phyloP scores from a whole-genome alignment of 345 rosid species.

The Conringia planisiliqua region DNA sequence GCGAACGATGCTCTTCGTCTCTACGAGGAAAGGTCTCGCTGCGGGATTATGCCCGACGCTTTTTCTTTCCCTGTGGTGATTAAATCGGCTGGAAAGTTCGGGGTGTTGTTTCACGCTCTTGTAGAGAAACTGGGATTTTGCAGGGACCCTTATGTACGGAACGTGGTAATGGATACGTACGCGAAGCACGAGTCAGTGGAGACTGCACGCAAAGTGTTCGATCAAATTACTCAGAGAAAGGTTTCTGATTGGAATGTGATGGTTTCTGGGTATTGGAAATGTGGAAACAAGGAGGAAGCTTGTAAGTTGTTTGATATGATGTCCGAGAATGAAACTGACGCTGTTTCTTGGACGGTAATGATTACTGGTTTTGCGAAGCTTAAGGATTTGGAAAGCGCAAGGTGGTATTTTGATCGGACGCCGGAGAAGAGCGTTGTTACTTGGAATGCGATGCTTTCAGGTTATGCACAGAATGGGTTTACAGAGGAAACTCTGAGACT shows the following conservation, averaged over 20 bases:
- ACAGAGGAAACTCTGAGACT: constrained; percentile 39
- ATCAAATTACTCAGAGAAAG: constrained; percentile 47
- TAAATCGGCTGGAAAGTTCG: constrained; percentile 33
- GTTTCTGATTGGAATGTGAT: constrained; percentile 49
- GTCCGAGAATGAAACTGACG: constrained; percentile 29
- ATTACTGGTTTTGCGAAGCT: constrained; percentile 39
- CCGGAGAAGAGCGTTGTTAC: constrained; percentile 40
- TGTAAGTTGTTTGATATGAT: constrained; percentile 34
- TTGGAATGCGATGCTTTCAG: constrained; percentile 62
- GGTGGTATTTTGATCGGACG: constrained; percentile 48
- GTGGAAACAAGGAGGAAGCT: constrained; percentile 38
- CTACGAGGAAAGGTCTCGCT: constrained; percentile 10
- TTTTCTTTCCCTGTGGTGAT: constrained; percentile 38
- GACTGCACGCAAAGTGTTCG: constrained; percentile 50
- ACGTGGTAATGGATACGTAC: constrained; percentile 37
- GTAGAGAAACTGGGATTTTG: constrained; percentile 36
- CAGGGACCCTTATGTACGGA: constrained; percentile 33
- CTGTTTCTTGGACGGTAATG: constrained; percentile 49
- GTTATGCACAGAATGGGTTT: constrained; percentile 46
- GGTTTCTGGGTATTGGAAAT: constrained; percentile 48
- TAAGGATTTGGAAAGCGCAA: constrained; percentile 38
- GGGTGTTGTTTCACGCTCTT: constrained; percentile 35
- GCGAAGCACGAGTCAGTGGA: constrained; percentile 28
- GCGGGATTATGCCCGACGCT: constrained; percentile 27
- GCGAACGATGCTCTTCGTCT: constrained; percentile 26